A percentile compares a stretch with the other conserved stretches of the same genome.
Evolutionary conservation across 2,329 filamentous ascomycete genomes (phyloP).

Genomic region (Penicillium polonicum): DNA sequence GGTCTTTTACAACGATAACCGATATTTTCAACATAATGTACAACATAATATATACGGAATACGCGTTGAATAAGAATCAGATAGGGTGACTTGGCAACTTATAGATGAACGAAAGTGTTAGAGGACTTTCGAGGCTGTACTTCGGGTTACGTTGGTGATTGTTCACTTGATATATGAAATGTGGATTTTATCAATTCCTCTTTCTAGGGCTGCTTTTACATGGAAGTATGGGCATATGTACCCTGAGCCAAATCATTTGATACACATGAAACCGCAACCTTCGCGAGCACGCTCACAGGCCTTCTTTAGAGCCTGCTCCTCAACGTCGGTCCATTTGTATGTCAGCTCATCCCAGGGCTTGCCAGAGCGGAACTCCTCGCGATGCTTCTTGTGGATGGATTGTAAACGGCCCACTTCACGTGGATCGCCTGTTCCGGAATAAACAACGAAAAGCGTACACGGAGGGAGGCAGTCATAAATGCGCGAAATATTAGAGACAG

Average conservation of each 20-base stretch:
- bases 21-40: not conserved
- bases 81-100: not conserved
- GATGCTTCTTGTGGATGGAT: constrained; percentile 55
- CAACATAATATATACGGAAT: not conserved
- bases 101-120: not conserved
- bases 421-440: constrained; percentile 64
- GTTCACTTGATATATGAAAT: not conserved
- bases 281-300: constrained; percentile 58
- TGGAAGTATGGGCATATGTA: not conserved
- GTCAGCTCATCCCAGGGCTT: constrained; percentile 62
- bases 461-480: constrained; percentile 58
- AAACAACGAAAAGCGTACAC: constrained; percentile 62
- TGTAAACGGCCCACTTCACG: constrained; percentile 57
- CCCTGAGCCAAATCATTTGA: constrained; percentile 47
- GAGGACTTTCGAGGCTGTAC: not conserved
- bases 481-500: constrained; percentile 50
- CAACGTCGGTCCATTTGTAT: constrained; percentile 64
- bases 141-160: not conserved
- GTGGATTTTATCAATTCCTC: not conserved
- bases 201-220: not conserved
- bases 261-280: constrained; percentile 59
- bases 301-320: constrained; percentile 58
- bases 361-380: constrained; percentile 57
- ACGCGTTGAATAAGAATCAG: not conserved
- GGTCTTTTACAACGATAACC: not conserved